Conservation (phyloP, 2,329 filamentous ascomycete species). For the Aureobasidium sp. region DNA sequence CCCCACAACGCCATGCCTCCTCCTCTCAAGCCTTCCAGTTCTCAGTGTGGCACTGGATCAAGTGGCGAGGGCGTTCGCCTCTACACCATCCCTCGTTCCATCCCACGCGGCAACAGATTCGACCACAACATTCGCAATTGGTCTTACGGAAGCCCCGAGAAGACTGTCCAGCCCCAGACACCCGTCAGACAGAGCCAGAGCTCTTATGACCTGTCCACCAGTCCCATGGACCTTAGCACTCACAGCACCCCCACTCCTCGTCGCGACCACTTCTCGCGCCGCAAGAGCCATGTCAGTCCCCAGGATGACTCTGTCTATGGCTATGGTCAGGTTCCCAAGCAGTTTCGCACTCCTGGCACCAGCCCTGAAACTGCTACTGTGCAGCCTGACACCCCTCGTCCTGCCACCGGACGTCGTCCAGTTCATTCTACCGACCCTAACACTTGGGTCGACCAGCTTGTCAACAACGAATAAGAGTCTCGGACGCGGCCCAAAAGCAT, state of each 20-base stretch:
- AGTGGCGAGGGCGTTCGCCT: background rate
- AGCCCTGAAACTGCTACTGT: background rate
- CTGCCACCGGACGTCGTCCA: background rate
- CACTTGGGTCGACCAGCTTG: background rate
- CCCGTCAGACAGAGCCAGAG: background rate
- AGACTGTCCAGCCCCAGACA: background rate
- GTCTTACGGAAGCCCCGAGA: background rate
- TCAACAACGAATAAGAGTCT: background rate
- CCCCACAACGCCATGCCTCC: background rate
- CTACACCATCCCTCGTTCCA: background rate
- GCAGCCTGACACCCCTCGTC: background rate
- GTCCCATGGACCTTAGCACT: background rate
- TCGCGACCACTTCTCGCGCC: background rate
- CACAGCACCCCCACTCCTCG: background rate
- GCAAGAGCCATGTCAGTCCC: background rate
- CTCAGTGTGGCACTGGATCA: background rate
- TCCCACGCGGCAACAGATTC: background rate
- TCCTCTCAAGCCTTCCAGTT: background rate
- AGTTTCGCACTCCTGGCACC: constrained; percentile 1
- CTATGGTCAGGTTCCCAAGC: background rate
- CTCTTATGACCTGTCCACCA: background rate
- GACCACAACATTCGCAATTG: background rate
- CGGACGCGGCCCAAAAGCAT: too few species aligned
- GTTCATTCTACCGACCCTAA: background rate
- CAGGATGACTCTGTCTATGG: background rate